Conservation (phyloP, 2,329 filamentous ascomycete species). For the Phoma sp. region DNA sequence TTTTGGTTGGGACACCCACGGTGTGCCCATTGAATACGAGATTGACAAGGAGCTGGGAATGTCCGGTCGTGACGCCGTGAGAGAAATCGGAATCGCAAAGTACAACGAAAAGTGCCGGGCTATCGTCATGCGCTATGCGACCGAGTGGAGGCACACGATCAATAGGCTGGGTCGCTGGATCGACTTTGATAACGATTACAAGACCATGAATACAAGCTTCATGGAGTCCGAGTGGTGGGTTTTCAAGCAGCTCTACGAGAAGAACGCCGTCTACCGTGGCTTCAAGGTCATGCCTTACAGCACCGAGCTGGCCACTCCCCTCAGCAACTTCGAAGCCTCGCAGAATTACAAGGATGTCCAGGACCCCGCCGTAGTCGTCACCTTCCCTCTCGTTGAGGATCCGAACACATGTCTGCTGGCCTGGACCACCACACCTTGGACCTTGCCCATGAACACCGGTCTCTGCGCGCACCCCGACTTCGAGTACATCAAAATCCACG, state of each 20-base stretch:
- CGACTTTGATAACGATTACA: constrained; percentile 97
- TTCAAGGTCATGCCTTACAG: constrained; percentile 96
- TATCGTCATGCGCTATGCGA: constrained; percentile 90
- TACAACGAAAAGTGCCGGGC: constrained; percentile 92
- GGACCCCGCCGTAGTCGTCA: constrained; percentile 87
- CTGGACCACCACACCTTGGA: constrained; percentile 93
- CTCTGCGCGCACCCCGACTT: constrained; percentile 82
- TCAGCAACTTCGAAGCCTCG: constrained; percentile 92
- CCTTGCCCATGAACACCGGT: constrained; percentile 78
- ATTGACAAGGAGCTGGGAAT: constrained; percentile 96
- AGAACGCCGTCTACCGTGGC: constrained; percentile 86
- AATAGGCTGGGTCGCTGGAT: constrained; percentile 93
- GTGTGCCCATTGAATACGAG: constrained; percentile 93
- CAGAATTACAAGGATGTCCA: constrained; percentile 95
- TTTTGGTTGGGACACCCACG: constrained; percentile 96
- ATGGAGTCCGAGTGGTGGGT: constrained; percentile 99
- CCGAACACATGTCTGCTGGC: constrained; percentile 77
- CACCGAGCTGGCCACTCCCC: constrained; percentile 83
- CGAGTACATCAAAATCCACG: constrained; percentile 85
- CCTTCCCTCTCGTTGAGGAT: constrained; percentile 82
- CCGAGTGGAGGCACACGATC: constrained; percentile 87
- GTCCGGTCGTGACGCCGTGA: constrained; percentile 84
- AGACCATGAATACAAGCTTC: constrained; percentile 94
- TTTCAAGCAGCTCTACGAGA: constrained; percentile 91
- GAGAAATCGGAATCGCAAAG: constrained; percentile 81